Evolutionary conservation across 768 basidiomycete genomes (phyloP).

Genomic region (Lactarius sanguifluus): DNA sequence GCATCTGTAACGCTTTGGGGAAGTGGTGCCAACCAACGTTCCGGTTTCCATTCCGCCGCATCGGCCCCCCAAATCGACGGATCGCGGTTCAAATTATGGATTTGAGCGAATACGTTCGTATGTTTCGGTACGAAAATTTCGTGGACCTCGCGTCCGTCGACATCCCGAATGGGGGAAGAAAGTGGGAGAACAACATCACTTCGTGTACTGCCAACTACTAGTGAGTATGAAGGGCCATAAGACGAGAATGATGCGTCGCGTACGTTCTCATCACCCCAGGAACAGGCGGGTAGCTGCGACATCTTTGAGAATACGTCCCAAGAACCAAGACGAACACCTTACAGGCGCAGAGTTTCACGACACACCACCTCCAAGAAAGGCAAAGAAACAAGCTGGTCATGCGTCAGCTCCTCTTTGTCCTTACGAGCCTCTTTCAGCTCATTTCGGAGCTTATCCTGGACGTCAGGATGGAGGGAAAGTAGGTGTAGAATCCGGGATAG

Average conservation of each 20-base stretch:
- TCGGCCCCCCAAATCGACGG: conserved; percentile 43
- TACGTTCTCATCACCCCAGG: neutral
- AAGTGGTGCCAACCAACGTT: conserved; percentile 40
- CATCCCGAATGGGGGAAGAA: neutral
- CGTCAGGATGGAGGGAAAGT: conserved; percentile 31
- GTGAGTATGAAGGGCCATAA: neutral
- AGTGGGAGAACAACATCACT: neutral
- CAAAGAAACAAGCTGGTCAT: conserved; percentile 37
- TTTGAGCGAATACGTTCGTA: conserved; percentile 32
- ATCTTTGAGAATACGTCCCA: neutral
- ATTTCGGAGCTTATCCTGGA: no score
- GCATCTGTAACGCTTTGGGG: conserved; percentile 32
- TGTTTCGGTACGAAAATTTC: conserved; percentile 33
- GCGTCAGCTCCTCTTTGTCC: conserved; percentile 32
- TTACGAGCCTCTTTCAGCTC: conserved; percentile 11
- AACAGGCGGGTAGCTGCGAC: neutral
- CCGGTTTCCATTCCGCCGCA: conserved; percentile 44
- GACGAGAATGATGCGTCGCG: neutral
- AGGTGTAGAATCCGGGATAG: conserved; percentile 30
- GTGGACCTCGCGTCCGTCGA: neutral
- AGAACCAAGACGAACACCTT: conserved; percentile 23
- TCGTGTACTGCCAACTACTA: neutral
- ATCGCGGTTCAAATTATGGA: conserved; percentile 36
- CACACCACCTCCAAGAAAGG: conserved; percentile 40
- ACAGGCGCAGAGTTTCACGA: conserved; percentile 25